Conservation (phyloP, 495 filamentous ascomycete species). For the Oidiodendron maius region DNA sequence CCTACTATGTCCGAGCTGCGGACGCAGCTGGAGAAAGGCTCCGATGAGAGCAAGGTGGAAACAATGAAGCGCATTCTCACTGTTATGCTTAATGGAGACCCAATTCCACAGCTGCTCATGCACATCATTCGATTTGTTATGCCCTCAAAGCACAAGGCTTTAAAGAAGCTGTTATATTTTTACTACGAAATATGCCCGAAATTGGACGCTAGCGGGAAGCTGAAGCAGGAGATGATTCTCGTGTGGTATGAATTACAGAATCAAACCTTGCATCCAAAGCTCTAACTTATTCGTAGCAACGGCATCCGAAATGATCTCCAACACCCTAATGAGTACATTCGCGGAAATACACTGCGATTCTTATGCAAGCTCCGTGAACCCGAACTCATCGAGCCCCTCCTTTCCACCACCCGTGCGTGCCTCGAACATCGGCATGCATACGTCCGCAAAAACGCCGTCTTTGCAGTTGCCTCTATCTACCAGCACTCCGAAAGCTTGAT, state of each 20-base stretch:
- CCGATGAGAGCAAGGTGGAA: conserved; percentile 92
- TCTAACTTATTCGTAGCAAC: conserved; percentile 53
- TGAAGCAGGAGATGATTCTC: conserved; percentile 99
- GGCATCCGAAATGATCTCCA: conserved; percentile 96
- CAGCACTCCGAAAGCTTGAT: conserved; percentile 88
- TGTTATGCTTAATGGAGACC: conserved; percentile 96
- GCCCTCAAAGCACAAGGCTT: conserved; percentile 91
- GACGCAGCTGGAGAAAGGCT: conserved; percentile 94
- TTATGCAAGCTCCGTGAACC: conserved; percentile 93
- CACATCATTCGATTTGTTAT: conserved; percentile 99
- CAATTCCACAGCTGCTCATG: conserved; percentile 93
- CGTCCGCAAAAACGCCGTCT: conserved; percentile 96
- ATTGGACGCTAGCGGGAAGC: conserved; percentile 80
- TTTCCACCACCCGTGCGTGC: conserved; percentile 85
- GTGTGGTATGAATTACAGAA: conserved; percentile 67
- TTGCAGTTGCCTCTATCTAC: conserved; percentile 88
- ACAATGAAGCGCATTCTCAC: conserved; percentile 98
- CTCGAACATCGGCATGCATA: conserved; percentile 95
- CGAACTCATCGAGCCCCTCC: conserved; percentile 91
- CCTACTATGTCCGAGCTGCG: conserved; percentile 86
- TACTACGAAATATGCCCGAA: conserved; percentile 99
- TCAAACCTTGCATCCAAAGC: not conserved
- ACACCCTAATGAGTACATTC: conserved; percentile 96
- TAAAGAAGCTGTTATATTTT: conserved; percentile 98
- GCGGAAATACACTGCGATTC: conserved; percentile 94